These are phyloP conservation scores for Corymbia calophylla DNA, from an alignment of 441 rosid species.

Conservation along the genomic window DNA sequence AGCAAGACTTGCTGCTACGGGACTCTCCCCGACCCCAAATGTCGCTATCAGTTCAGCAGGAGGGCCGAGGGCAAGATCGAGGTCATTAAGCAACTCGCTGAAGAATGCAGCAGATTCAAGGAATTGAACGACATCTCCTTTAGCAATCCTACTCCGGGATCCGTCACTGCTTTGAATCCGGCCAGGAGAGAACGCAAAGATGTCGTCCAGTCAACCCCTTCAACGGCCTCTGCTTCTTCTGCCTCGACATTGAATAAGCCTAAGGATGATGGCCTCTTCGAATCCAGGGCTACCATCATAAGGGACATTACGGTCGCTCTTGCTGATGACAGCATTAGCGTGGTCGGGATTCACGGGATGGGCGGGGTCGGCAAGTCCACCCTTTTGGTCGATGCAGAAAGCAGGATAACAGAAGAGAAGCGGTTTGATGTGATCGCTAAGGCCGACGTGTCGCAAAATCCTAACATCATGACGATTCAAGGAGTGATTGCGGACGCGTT, in stretches of 20 bases:
- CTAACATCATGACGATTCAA: not conserved
- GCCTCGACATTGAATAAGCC: too few relatives aligned
- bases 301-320: too few relatives aligned
- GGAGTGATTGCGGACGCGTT: not conserved
- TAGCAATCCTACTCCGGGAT: fast-evolving
- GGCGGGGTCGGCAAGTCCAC: too few relatives aligned
- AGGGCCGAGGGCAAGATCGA: not conserved
- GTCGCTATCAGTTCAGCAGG: not conserved
- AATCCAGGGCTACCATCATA: fast-evolving
- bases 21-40: not conserved
- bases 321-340: fast-evolving
- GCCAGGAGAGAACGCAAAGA: not conserved
- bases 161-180: too few relatives aligned
- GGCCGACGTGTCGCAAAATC: not conserved
- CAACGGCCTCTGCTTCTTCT: fast-evolving
- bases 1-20: not conserved
- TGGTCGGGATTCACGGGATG: too few relatives aligned
- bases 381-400: too few relatives aligned
- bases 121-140: not conserved
- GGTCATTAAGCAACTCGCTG: not conserved
- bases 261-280: too few relatives aligned
- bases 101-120: too few relatives aligned
- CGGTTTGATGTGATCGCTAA: not conserved
- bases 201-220: fast-evolving
- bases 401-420: too few relatives aligned